phyloP scores from a whole-genome alignment of 176 grass and related monocot species.

The Rhipidocladum racemiflorum region DNA sequence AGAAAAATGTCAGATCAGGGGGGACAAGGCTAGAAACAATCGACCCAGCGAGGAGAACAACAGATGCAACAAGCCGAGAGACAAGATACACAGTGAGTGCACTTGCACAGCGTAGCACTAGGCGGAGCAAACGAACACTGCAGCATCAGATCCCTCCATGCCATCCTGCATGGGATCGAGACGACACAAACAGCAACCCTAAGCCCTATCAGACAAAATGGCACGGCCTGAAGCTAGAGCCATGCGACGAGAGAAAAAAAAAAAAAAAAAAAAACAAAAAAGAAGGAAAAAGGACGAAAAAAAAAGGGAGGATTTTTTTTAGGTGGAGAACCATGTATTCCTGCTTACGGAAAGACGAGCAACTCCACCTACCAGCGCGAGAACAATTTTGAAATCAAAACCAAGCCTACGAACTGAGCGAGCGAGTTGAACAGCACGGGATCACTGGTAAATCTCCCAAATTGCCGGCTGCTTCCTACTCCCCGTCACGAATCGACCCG shows the following conservation, averaged over 20 bases:
- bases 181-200: constrained; percentile 12
- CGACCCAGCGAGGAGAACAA: background rate
- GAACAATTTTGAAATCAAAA: constrained; percentile 5
- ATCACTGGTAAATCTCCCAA: background rate
- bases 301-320: background rate
- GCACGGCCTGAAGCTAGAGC: background rate
- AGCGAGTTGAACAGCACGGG: background rate
- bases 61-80: constrained; percentile 30
- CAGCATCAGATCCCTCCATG: constrained; percentile 18
- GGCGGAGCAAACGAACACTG: constrained; percentile 21
- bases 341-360: background rate
- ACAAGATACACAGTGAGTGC: constrained; percentile 20
- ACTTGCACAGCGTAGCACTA: constrained; percentile 7
- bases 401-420: background rate
- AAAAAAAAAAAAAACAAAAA: background rate
- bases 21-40: constrained; percentile 14
- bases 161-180: constrained; percentile 26
- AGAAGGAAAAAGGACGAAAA: background rate
- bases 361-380: background rate
- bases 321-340: background rate
- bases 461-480: background rate
- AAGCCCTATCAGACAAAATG: background rate
- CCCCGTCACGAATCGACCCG: background rate
- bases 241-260: background rate
- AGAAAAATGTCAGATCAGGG: constrained; percentile 38